Evolutionary conservation across 768 basidiomycete species (phyloP).

Genomic region (Serendipita sp.): DNA sequence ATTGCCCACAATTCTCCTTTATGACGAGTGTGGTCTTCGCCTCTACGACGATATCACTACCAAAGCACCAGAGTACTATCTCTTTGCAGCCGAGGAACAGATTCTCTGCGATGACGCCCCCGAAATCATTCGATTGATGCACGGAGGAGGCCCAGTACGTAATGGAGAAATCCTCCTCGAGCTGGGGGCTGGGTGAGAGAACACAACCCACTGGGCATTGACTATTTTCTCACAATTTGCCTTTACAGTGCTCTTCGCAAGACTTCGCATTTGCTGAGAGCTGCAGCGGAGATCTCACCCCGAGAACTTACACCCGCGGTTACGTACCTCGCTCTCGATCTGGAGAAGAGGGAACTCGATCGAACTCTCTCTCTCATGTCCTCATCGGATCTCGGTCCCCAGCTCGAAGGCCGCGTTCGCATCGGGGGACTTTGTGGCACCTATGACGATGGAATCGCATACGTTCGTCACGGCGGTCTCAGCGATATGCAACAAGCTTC

Average conservation of each 20-base stretch:
- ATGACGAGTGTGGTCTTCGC: constrained; percentile 71
- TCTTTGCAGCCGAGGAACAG: constrained; percentile 75
- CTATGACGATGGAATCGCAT: constrained; percentile 76
- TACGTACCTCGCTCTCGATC: constrained; percentile 84
- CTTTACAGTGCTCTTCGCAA: constrained; percentile 59
- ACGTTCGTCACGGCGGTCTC: constrained; percentile 51
- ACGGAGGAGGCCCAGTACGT: constrained; percentile 24
- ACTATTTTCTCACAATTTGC: neutral
- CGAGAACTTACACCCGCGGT: constrained; percentile 24
- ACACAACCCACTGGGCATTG: constrained; percentile 21
- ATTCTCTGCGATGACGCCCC: constrained; percentile 57
- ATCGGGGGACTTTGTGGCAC: constrained; percentile 82
- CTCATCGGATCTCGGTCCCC: constrained; percentile 34
- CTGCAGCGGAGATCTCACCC: constrained; percentile 42
- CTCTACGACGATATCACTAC: constrained; percentile 79
- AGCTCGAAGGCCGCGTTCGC: constrained; percentile 53
- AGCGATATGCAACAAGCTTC: constrained; percentile 8
- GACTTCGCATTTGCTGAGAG: constrained; percentile 67
- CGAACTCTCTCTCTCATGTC: constrained; percentile 59
- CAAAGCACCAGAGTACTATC: constrained; percentile 67
- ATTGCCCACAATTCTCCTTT: constrained; percentile 70
- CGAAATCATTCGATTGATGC: constrained; percentile 64
- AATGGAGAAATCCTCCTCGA: constrained; percentile 57
- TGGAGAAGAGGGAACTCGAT: constrained; percentile 72
- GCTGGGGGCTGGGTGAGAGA: constrained; percentile 71